These are phyloP conservation scores for Magnolia sinica DNA, from an alignment of 164 flowering plant species.

Conservation along the genomic window DNA sequence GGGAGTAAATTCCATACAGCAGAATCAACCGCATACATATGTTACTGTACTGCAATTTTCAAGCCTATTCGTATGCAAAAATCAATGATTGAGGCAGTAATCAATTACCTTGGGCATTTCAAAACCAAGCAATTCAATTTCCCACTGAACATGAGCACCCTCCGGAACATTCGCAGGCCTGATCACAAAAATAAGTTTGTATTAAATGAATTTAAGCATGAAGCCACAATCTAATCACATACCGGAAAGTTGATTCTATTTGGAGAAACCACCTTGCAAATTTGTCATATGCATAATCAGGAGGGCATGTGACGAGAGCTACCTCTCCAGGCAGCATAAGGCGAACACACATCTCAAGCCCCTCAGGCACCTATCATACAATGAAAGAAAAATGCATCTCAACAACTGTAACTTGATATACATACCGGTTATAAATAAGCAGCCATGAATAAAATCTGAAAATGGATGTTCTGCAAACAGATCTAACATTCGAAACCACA, in stretches of 20 bases:
- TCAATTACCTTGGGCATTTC: slow-evolving; percentile 78
- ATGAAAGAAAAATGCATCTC: slow-evolving; percentile 8
- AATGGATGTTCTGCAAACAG: background rate
- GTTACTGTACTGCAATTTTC: too few relatives aligned
- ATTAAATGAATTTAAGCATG: background rate
- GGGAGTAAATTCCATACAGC: too few relatives aligned
- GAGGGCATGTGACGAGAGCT: slow-evolving; percentile 89
- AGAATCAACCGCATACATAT: too few relatives aligned
- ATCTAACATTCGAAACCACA: background rate
- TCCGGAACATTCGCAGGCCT: slow-evolving; percentile 89
- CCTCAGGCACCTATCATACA: slow-evolving; percentile 81
- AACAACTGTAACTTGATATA: slow-evolving; percentile 3
- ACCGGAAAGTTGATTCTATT: background rate
- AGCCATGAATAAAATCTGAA: background rate
- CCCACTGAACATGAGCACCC: slow-evolving; percentile 94
- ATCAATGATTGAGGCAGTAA: background rate
- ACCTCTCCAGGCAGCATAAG: slow-evolving; percentile 94
- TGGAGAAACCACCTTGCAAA: slow-evolving; percentile 58
- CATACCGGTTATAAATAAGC: background rate
- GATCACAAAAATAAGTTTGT: slow-evolving; percentile 13
- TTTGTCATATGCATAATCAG: slow-evolving; percentile 99
- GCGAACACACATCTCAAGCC: slow-evolving; percentile 96
- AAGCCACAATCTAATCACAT: background rate
- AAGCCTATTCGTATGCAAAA: too few relatives aligned
- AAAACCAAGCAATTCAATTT: slow-evolving; percentile 93